Percentiles rank a stretch among this genome's conserved stretches.
These are phyloP conservation scores for Colletotrichum nymphaeae DNA, from an alignment of 2,329 filamentous ascomycete genomes.

Conservation along the genomic window DNA sequence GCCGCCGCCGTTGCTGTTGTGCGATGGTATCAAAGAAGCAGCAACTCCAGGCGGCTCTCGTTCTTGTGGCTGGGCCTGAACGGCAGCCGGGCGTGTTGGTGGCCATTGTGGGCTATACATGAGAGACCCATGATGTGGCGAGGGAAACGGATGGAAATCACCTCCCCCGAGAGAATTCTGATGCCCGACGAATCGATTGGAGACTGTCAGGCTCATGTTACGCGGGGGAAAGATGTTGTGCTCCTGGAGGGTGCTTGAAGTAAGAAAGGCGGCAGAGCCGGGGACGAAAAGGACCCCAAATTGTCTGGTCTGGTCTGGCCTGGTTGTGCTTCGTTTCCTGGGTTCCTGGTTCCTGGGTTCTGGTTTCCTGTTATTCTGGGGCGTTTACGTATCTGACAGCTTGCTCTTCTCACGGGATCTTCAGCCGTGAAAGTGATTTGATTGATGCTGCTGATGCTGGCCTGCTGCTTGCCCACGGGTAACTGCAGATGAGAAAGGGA, in stretches of 20 bases:
- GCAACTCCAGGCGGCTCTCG: background rate
- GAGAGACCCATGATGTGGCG: conserved; percentile 30
- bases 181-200: conserved; percentile 27
- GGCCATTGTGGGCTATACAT: conserved; percentile 34
- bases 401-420: background rate
- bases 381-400: background rate
- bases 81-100: conserved; percentile 15
- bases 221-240: background rate
- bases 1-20: background rate
- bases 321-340: background rate
- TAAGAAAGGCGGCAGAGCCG: background rate
- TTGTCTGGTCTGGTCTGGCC: background rate
- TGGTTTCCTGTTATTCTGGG: background rate
- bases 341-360: background rate
- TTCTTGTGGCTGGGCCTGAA: conserved; percentile 22
- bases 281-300: background rate
- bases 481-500: conserved; percentile 12
- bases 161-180: conserved; percentile 30
- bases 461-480: conserved; percentile 1
- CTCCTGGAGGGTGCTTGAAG: background rate
- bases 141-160: conserved; percentile 24
- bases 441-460: conserved; percentile 2
- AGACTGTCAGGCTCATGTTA: conserved; percentile 34
- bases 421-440: background rate
- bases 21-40: conserved; percentile 13